Conservation (phyloP, 2,329 filamentous ascomycete genomes). For the Aspergillus terreus region DNA sequence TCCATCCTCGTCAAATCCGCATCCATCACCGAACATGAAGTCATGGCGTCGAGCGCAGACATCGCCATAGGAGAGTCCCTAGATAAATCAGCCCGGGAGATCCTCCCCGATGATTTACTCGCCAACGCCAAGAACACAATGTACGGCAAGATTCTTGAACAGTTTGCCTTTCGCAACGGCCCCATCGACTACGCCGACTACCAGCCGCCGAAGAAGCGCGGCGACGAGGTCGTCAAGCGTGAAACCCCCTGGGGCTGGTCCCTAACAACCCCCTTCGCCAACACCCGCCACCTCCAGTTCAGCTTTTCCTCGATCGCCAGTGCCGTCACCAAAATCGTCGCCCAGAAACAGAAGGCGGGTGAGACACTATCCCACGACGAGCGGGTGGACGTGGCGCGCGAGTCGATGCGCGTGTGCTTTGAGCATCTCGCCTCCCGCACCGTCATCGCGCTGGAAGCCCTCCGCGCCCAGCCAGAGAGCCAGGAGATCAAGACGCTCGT, state of each 20-base stretch:
- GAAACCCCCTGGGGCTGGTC: conserved; percentile 61
- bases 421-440: conserved; percentile 79
- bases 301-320: conserved; percentile 72
- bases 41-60: conserved; percentile 71
- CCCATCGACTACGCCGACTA: conserved; percentile 47
- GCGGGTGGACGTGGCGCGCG: conserved; percentile 65
- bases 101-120: conserved; percentile 63
- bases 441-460: conserved; percentile 60
- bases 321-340: conserved; percentile 57
- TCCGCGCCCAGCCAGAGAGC: conserved; percentile 16
- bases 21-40: conserved; percentile 63
- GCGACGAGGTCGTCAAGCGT: conserved; percentile 54
- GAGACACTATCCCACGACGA: conserved; percentile 52
- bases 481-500: conserved; percentile 61
- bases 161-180: conserved; percentile 66
- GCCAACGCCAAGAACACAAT: conserved; percentile 59
- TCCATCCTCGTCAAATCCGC: conserved; percentile 77
- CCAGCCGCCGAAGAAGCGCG: conserved; percentile 54
- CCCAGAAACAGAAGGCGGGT: conserved; percentile 30
- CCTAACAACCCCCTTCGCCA: conserved; percentile 64
- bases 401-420: conserved; percentile 76
- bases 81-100: conserved; percentile 77
- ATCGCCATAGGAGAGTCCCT: conserved; percentile 86
- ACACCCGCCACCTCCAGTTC: conserved; percentile 59
- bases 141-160: conserved; percentile 76